Base-by-base conservation (phyloP, 768 basidiomycete species). In the Mycena alexandri region DNA sequence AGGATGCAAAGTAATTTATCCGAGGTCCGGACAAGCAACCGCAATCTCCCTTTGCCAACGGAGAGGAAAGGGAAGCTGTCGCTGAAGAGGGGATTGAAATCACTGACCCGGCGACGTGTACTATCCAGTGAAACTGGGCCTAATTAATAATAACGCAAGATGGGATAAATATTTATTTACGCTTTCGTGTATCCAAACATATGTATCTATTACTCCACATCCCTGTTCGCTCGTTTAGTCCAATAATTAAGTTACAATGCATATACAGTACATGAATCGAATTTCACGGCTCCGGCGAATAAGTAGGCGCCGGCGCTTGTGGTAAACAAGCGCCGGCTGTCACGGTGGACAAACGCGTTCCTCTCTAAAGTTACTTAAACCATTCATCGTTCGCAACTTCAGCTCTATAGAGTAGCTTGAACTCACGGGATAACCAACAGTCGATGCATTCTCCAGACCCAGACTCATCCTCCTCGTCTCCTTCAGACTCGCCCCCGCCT, bases 1-100 rank as follows among this genome's bases (percentile, higher is more conserved):
- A 84, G 94, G 56, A 91, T 95, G 82, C 94, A 95, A 77, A 94
- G 83, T 61, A 90, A 93, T 75, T 79, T 95, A 34, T 94, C 93
- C 3, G 90, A 89, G 73, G 77, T 80, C 50, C 76, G 86, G 58
- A 77, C 81, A 67, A 87, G 87, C 57, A 64, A 54, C 33, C 69
- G 61, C 22, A 68, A 68, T 57, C 69, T 70, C 21, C 54, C 65
- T 5, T 10, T 58, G 8, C 61, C 68, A 9, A 17, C 11, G 11
- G 55, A 46, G 56, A 21, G 5, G 1, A 71, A 71, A 36, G 70
- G 70, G 42, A 61, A 58, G 55, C 14, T 65, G 19, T 71, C 70
- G 25, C 24, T 71, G 52, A 57, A 25, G 46, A 54, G 51, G 53
- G 69, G 69, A 50, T 48, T 71, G 13, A 63, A 44, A 54, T 71